Percentiles rank a stretch among this genome's conserved stretches.
phyloP scores from a whole-genome alignment of 805 yeast genomes.

The Starmerella davenportii region DNA sequence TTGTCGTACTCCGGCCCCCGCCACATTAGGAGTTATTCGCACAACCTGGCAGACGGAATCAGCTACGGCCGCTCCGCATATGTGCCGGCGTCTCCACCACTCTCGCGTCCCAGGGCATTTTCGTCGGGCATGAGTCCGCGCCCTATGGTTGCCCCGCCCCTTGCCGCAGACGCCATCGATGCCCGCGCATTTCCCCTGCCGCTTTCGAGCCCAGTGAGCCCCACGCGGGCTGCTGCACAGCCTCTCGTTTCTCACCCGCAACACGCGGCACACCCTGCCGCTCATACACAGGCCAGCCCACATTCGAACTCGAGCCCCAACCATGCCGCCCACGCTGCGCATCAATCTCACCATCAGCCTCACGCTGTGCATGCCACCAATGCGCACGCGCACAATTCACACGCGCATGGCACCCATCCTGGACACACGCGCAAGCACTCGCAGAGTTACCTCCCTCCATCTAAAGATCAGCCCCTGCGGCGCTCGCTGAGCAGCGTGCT shows the following conservation, averaged over 20 bases:
- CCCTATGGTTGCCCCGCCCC: neutral
- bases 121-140: neutral
- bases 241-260: neutral
- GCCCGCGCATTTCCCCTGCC: slow-evolving; percentile 12
- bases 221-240: slow-evolving; percentile 1
- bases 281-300: neutral
- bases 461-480: neutral
- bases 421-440: neutral
- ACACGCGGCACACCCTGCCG: neutral
- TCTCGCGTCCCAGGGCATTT: neutral
- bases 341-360: neutral
- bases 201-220: slow-evolving; percentile 14
- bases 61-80: too few relatives aligned
- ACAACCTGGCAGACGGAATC: neutral
- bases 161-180: neutral
- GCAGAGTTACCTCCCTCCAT: neutral
- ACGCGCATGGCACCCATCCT: neutral
- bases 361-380: neutral
- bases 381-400: neutral
- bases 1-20: neutral
- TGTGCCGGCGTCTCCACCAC: neutral
- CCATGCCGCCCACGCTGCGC: neutral
- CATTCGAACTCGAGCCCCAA: neutral
- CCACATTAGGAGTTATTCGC: neutral
- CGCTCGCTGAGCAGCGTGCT: neutral